Percentiles rank a stretch among this genome's conserved stretches.
Conservation (phyloP, 2,329 filamentous ascomycete genomes). For the Onygenales sp. region DNA sequence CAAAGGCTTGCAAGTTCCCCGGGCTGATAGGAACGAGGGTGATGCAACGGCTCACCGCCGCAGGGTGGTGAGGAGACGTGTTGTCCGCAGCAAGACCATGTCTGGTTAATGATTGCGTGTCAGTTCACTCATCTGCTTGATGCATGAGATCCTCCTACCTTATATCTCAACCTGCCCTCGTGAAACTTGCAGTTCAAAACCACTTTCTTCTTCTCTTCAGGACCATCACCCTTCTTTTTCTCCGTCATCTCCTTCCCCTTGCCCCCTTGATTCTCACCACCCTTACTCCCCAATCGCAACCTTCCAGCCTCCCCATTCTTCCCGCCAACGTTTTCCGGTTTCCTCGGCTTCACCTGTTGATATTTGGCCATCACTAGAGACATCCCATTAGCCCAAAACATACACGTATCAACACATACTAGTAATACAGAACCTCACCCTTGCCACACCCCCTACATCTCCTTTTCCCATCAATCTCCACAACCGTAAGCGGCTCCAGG, state of each 20-base stretch:
- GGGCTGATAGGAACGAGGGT: neutral
- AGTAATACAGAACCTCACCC: neutral
- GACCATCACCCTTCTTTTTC: neutral
- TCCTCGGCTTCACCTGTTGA: neutral
- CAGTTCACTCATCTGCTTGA: neutral
- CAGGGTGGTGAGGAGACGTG: neutral
- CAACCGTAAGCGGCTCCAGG: slow-evolving; percentile 6
- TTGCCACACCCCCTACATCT: slow-evolving; percentile 8
- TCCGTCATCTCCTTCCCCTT: neutral
- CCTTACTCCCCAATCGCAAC: neutral
- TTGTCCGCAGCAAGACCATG: neutral
- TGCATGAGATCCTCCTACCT: neutral
- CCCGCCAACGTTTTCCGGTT: neutral
- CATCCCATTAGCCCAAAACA: neutral
- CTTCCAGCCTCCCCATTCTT: neutral
- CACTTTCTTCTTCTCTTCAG: neutral
- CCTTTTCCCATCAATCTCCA: slow-evolving; percentile 11
- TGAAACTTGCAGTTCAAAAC: neutral
- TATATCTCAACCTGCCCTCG: neutral
- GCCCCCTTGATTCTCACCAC: neutral
- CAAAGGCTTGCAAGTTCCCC: neutral
- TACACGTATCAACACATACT: neutral
- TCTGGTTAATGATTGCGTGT: neutral
- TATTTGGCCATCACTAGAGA: neutral
- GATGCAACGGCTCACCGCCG: neutral